Evolutionary conservation across 2,329 filamentous ascomycete genomes (phyloP).

Genomic region (Emmonsiellopsis sp.): DNA sequence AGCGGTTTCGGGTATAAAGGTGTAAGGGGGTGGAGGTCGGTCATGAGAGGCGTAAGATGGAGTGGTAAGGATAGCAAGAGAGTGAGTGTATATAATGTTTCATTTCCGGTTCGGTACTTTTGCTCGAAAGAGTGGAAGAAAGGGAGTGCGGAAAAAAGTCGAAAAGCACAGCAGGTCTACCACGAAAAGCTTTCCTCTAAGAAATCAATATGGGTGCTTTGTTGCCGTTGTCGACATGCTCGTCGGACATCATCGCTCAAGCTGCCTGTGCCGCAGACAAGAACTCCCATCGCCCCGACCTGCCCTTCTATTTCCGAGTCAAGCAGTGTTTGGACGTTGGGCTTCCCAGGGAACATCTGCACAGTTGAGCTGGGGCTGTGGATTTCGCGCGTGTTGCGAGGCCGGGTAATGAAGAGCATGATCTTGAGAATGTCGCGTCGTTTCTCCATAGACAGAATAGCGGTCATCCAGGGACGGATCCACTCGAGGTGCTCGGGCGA

Average conservation of each 20-base stretch:
- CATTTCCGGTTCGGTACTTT: neutral
- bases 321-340: conserved; percentile 70
- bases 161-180: conserved; percentile 16
- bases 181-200: conserved; percentile 63
- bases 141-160: neutral
- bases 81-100: neutral
- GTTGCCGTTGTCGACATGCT: conserved; percentile 55
- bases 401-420: conserved; percentile 82
- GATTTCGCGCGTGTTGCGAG: conserved; percentile 73
- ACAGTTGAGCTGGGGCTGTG: conserved; percentile 67
- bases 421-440: conserved; percentile 77
- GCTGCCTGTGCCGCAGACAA: conserved; percentile 66
- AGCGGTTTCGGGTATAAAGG: no score
- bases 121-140: neutral
- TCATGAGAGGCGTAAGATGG: no score
- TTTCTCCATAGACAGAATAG: conserved; percentile 67
- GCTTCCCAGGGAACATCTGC: conserved; percentile 84
- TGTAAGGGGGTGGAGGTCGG: no score
- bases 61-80: no score
- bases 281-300: conserved; percentile 80
- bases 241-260: conserved; percentile 66
- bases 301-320: conserved; percentile 72
- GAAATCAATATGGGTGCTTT: conserved; percentile 58
- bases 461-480: conserved; percentile 78
- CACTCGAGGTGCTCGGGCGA: conserved; percentile 84